Percentiles rank a stretch among this genome's conserved stretches.
Conservation (phyloP, 23 red algal species). For the Agarophyton chilense region DNA sequence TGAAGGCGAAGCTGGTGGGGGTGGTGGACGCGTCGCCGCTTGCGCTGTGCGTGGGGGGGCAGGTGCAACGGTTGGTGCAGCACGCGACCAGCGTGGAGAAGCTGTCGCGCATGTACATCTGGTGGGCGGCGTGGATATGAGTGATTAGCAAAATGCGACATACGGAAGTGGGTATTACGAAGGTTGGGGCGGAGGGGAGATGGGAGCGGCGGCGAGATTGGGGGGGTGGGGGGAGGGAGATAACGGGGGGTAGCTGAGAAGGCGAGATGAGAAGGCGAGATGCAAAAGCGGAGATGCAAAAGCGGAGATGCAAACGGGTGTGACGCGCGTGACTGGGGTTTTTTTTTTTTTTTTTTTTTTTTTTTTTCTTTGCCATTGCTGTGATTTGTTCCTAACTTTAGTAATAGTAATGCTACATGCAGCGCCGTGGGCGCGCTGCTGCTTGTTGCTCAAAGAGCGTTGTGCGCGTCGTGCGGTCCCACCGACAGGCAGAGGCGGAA, state of each 20-base stretch:
- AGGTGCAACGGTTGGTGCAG: constrained; percentile 86
- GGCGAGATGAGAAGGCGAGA: no score
- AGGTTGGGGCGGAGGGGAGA: background rate
- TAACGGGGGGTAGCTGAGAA: no score
- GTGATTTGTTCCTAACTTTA: no score
- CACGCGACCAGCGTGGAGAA: constrained; percentile 82
- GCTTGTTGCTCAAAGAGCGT: background rate
- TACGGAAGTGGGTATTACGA: no score
- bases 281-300: background rate
- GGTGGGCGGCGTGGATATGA: constrained; percentile 94
- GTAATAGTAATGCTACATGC: no score
- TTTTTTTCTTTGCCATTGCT: no score
- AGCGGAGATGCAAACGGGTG: background rate
- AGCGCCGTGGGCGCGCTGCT: no score
- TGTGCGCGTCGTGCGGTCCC: background rate
- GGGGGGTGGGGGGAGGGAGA: no score
- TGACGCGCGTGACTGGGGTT: no score
- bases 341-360: no score
- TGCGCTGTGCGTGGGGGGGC: constrained; percentile 79
- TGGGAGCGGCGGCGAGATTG: no score
- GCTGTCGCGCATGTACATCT: constrained; percentile 93
- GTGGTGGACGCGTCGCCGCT: constrained; percentile 56
- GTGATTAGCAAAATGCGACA: no score
- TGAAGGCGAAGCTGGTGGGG: constrained; percentile 21
- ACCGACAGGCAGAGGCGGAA: constrained; percentile 15